These are phyloP conservation scores for Pezicula carpinea DNA, from an alignment of 2,329 filamentous ascomycete genomes.

Conservation along the genomic window DNA sequence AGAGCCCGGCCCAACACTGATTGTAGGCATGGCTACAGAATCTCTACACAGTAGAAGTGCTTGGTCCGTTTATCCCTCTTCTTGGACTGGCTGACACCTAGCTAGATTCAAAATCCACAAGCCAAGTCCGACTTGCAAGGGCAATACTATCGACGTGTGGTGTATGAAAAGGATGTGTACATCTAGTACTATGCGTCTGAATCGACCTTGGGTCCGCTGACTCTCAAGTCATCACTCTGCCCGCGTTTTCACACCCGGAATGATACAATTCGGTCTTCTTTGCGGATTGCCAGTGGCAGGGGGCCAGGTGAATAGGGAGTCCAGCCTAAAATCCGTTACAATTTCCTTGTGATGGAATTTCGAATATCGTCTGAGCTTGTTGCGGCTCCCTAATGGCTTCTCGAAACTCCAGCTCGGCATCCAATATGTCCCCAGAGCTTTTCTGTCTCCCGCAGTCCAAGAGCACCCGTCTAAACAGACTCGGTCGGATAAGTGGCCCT, in stretches of 20 bases:
- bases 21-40: slow-evolving; percentile 24
- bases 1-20: slow-evolving; percentile 22
- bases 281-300: not conserved
- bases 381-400: too few species aligned
- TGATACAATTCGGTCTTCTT: not conserved
- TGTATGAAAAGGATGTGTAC: not conserved
- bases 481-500: too few species aligned
- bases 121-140: too few species aligned
- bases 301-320: not conserved
- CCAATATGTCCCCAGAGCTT: too few species aligned
- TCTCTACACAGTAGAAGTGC: not conserved
- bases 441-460: too few species aligned
- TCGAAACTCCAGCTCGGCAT: too few species aligned
- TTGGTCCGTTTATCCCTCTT: not conserved
- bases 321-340: not conserved
- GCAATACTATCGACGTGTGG: too few species aligned
- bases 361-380: not conserved
- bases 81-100: too few species aligned
- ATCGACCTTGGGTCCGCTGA: not conserved
- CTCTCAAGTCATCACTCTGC: not conserved
- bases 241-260: not conserved
- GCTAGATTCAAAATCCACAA: too few species aligned
- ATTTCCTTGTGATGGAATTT: not conserved
- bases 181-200: not conserved
- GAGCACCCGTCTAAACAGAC: too few species aligned